Evolutionary conservation across 2,329 filamentous ascomycete genomes (phyloP).

Genomic region (Neopestalotiopsis sp.): DNA sequence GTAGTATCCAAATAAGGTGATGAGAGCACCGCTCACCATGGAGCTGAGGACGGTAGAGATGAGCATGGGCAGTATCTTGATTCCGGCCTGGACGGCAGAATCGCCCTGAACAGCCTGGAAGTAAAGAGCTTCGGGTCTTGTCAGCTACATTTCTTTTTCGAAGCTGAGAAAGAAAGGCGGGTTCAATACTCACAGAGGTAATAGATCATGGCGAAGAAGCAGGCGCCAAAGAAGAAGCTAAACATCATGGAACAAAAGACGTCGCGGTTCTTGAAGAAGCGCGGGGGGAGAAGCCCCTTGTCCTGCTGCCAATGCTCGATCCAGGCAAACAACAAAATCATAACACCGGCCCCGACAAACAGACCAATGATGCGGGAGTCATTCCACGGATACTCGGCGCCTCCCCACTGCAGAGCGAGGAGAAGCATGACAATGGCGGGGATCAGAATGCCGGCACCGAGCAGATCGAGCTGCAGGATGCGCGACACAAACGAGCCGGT

Average conservation of each 20-base stretch:
- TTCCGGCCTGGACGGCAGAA: slow-evolving; percentile 55
- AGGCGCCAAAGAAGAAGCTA: slow-evolving; percentile 53
- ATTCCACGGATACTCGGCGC: slow-evolving; percentile 56
- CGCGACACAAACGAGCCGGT: slow-evolving; percentile 41
- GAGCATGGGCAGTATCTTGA: slow-evolving; percentile 58
- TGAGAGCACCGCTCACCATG: slow-evolving; percentile 42
- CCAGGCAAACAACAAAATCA: slow-evolving; percentile 52
- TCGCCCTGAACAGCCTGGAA: slow-evolving; percentile 59
- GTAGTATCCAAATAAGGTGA: slow-evolving; percentile 46
- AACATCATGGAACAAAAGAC: slow-evolving; percentile 44
- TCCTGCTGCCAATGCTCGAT: slow-evolving; percentile 53
- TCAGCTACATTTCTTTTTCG: neutral
- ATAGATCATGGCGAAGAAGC: slow-evolving; percentile 59
- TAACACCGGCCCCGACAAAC: slow-evolving; percentile 53
- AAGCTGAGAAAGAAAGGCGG: neutral
- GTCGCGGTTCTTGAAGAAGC: slow-evolving; percentile 53
- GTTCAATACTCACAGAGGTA: slow-evolving; percentile 51
- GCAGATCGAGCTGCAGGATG: slow-evolving; percentile 53
- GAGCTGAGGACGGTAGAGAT: slow-evolving; percentile 54
- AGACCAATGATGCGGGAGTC: slow-evolving; percentile 55
- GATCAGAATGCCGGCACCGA: slow-evolving; percentile 56
- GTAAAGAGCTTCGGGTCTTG: slow-evolving; percentile 46
- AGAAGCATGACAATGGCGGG: slow-evolving; percentile 59
- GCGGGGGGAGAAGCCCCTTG: slow-evolving; percentile 53
- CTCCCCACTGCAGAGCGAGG: slow-evolving; percentile 63